These are phyloP conservation scores for Sophora flavescens DNA, from an alignment of 306 rosid genomes.

Conservation along the genomic window DNA sequence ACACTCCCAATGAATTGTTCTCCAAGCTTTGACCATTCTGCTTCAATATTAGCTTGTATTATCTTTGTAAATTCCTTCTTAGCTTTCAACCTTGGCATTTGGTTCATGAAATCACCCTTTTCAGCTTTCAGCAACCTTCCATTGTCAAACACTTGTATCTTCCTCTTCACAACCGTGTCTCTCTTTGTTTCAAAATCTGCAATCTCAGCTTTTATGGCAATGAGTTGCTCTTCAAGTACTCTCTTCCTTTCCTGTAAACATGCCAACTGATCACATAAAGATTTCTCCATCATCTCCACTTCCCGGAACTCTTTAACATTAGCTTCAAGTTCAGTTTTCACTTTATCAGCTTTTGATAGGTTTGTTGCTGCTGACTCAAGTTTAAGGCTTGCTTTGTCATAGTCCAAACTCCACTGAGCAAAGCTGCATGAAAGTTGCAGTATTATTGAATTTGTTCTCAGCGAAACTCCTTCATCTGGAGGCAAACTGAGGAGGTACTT, in stretches of 20 bases:
- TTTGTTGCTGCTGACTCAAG: slow-evolving; percentile 23
- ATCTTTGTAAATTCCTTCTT: too few relatives aligned
- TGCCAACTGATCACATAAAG: slow-evolving; percentile 6
- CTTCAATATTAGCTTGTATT: too few relatives aligned
- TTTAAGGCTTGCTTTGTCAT: slow-evolving; percentile 40
- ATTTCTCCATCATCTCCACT: slow-evolving; percentile 11
- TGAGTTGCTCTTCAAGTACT: slow-evolving; percentile 44
- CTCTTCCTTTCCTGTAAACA: slow-evolving; percentile 35
- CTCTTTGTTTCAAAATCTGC: slow-evolving; percentile 3
- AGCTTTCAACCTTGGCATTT: background rate
- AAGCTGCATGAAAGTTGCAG: slow-evolving; percentile 27
- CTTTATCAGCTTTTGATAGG: slow-evolving; percentile 19
- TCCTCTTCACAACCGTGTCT: slow-evolving; percentile 31
- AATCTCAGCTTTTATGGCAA: slow-evolving; percentile 40
- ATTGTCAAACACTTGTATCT: slow-evolving; percentile 14
- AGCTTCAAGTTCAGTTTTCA: slow-evolving; percentile 20
- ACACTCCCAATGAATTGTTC: too few relatives aligned
- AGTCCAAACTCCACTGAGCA: slow-evolving; percentile 40
- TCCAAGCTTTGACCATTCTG: too few relatives aligned
- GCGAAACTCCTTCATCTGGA: slow-evolving; percentile 37
- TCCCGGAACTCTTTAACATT: slow-evolving; percentile 42
- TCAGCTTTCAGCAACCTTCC: slow-evolving; percentile 29
- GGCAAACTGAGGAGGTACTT: slow-evolving; percentile 36
- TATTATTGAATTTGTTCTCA: slow-evolving; percentile 21
- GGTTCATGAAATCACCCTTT: slow-evolving; percentile 40